Base-by-base conservation (phyloP, 176 grass and related monocot species). In the Elaeis guineensis region DNA sequence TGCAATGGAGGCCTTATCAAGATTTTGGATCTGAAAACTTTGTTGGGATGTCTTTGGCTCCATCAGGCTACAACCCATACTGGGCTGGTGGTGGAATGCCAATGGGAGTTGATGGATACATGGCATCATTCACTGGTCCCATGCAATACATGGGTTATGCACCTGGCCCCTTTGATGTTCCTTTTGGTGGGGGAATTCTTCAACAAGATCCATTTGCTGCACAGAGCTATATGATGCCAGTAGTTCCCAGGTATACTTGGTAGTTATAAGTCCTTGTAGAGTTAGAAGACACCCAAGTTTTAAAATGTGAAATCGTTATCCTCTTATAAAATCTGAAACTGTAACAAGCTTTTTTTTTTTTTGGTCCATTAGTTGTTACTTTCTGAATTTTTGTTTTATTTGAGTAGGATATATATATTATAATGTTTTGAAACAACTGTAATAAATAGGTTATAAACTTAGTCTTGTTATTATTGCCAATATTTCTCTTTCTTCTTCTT, bases 201-300 rank as follows among this genome's bases (percentile, higher is more conserved):
- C 84, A 78, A 22, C 94, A 87, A 30, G 94, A 98, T 86, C 88
- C 82, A 68, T 98, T 98, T 83, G 84, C 88, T 65, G 74, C 79
- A 11, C 94, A 73, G 44, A 75, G 58, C 77, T 86, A 86, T 72
- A 93, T 98, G 88, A 89, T 98, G 82, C 88, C 85, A 58, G 57
- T 60, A 73, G 74, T 85, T 74, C 88, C 79, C 67, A 92, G 94
- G 84, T 98, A 85, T 67, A 71, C 69, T 44, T 44, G 35, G 35
- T 12, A 2, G 1, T 44, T 44, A 12, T 2, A 44, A 14, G 35
- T 44, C 35, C 35, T 44, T 3, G 9, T 44, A 44, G 35, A 44
- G 35, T 44, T 44, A 14, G 35, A 14, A 44, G 35, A 44, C 35
- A 44, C 2, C 35, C 9, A 1, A 30, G 28, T 30, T 30, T 30